Evolutionary conservation across 2,329 filamentous ascomycete species (phyloP).

Genomic region (Parafenestella ontariensis): DNA sequence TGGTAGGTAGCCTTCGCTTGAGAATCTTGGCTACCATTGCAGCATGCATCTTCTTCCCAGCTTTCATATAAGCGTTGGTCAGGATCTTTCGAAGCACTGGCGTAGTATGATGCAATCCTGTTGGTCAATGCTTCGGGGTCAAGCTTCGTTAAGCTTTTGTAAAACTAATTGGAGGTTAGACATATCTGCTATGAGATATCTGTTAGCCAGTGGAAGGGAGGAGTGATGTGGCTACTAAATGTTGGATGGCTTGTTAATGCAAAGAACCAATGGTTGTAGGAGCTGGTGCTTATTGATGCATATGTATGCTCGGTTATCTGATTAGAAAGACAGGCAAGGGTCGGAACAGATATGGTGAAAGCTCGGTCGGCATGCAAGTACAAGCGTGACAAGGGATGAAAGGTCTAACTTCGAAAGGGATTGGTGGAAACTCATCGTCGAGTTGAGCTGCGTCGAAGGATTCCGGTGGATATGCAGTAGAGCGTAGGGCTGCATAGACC

Average conservation of each 20-base stretch:
- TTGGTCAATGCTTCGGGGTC: not conserved
- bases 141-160: slow-evolving; percentile 9
- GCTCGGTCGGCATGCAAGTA: not conserved
- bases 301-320: slow-evolving; percentile 7
- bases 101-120: not conserved
- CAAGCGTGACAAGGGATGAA: slow-evolving; percentile 7
- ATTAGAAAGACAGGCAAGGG: slow-evolving; percentile 10
- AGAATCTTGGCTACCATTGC: not conserved
- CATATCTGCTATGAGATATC: not conserved
- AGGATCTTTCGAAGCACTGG: not conserved
- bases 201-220: not conserved
- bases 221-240: not conserved
- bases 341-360: not conserved
- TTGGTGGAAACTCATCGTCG: slow-evolving; percentile 5
- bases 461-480: not conserved
- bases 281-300: slow-evolving; percentile 21
- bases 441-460: not conserved
- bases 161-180: not conserved
- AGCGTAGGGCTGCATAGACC: slow-evolving; percentile 15
- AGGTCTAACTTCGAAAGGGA: not conserved
- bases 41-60: not conserved
- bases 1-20: not conserved
- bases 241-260: not conserved
- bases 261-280: slow-evolving; percentile 2
- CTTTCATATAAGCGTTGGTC: not conserved